A percentile compares a stretch with the other conserved stretches of the same genome.
phyloP scores from a whole-genome alignment of 768 basidiomycete genomes.

The Mycena belliarum region DNA sequence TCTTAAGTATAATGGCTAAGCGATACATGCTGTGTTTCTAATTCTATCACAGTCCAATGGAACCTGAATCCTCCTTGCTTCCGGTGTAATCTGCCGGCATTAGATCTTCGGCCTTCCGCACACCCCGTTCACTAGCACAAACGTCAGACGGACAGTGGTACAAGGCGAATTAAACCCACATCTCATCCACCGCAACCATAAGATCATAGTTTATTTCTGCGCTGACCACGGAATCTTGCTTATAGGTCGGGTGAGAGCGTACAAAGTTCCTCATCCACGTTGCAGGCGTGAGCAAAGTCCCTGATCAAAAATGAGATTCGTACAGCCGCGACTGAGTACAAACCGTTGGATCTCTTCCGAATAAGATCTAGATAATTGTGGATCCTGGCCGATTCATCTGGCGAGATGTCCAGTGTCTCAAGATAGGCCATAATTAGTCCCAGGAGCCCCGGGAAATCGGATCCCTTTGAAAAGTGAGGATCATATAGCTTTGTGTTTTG shows the following conservation, averaged over 20 bases:
- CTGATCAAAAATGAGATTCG: constrained; percentile 37
- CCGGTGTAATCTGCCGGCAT: constrained; percentile 63
- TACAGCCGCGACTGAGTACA: constrained; percentile 24
- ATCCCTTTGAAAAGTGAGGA: constrained; percentile 42
- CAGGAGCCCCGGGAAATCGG: constrained; percentile 76
- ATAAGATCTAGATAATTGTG: constrained; percentile 80
- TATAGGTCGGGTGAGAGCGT: constrained; percentile 86
- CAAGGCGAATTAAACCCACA: constrained; percentile 56
- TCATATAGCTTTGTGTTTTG: not conserved
- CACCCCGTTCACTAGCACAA: constrained; percentile 64
- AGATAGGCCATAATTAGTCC: constrained; percentile 83
- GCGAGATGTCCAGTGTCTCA: constrained; percentile 78
- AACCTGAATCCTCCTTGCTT: constrained; percentile 45
- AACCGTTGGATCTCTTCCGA: constrained; percentile 77
- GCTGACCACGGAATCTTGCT: constrained; percentile 88
- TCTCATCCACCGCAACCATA: constrained; percentile 83
- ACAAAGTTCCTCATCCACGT: constrained; percentile 95
- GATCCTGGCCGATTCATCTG: constrained; percentile 59
- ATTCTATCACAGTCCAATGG: constrained; percentile 39
- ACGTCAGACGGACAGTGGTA: constrained; percentile 1
- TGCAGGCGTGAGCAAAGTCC: constrained; percentile 81
- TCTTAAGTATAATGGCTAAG: not conserved
- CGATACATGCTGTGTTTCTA: constrained; percentile 3
- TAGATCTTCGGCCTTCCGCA: constrained; percentile 58
- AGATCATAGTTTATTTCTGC: constrained; percentile 95